Evolutionary conservation across 768 basidiomycete genomes (phyloP), one percentile per base, ranked within the genome.

Genomic region (Rhodotorula toruloides): DNA sequence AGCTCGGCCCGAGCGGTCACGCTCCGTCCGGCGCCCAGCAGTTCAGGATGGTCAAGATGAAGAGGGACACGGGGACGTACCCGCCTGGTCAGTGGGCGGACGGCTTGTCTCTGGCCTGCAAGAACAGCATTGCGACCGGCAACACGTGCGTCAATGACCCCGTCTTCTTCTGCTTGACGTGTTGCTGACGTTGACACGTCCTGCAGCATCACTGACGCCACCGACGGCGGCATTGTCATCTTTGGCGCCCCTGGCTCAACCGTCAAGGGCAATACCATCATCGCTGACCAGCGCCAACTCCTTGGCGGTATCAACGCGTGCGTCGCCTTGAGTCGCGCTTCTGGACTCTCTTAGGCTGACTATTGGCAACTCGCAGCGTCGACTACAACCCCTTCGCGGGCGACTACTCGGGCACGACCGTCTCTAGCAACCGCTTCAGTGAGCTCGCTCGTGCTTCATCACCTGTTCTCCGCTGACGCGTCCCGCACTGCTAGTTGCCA

Each of bases 131-230:
- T n/a, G 69, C 75, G 39, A 70, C 65, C 17, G 58, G 59, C 48
- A 76, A 76, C 63, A 65, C 58, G 19, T 57, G 73, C 58, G 67
- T 63, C 36, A 22, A 43, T 17, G 55, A 34, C 12, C 29, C 10
- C 12, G 49, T 37, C 37, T 13, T 31, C 12, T 31, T 27, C 14
- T 40, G n/a, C 11, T 32, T 58, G 44, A 46, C n/a, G 14, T 22
- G 14, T n/a, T 46, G 16, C 44, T n/a, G 6, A n/a, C n/a, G n/a
- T n/a, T n/a, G n/a, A n/a, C n/a, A n/a, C n/a, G n/a, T n/a, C 71
- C 5, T 74, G 75, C 69, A 55, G 48, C n/a, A 58, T 76, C 57
- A 72, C 71, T 19, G 75, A 74, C 29, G 73, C 72, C 3, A 76
- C 75, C 9, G 75, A 76, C 25, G 66, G 74, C 37, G 70, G 58